Percentiles rank a stretch among this genome's conserved stretches.
Conservation (phyloP, 306 rosid species). For the Herpetospermum pedunculosum region DNA sequence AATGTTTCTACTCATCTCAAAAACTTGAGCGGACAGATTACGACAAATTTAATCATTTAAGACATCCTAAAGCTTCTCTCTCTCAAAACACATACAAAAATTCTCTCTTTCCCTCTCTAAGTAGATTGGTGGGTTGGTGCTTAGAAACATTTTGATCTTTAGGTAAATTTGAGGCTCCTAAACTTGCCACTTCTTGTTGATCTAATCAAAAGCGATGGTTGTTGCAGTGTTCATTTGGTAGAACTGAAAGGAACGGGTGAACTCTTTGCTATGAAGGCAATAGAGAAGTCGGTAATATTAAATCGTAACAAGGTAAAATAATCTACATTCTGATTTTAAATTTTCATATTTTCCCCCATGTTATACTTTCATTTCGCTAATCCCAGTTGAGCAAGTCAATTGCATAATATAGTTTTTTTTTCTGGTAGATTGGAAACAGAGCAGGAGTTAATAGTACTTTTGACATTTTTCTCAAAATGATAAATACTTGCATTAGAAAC, state of each 20-base stretch:
- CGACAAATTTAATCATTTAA: neutral
- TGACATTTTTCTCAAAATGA: neutral
- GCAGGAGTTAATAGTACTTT: neutral
- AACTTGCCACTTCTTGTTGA: neutral
- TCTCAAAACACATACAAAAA: neutral
- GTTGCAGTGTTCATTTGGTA: conserved; percentile 83
- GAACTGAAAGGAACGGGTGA: conserved; percentile 69
- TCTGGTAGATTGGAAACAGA: neutral
- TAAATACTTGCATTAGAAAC: neutral
- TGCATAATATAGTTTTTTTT: neutral
- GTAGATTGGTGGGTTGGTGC: neutral
- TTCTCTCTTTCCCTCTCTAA: neutral
- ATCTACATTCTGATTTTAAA: neutral
- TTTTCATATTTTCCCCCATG: neutral
- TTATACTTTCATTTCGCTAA: neutral
- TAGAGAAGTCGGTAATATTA: conserved; percentile 76
- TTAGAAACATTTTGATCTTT: neutral
- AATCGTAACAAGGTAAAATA: conserved; percentile 78
- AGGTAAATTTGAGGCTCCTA: neutral
- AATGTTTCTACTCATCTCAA: neutral
- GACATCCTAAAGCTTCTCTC: neutral
- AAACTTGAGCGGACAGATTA: too few relatives aligned
- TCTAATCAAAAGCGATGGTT: neutral
- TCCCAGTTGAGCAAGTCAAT: neutral
- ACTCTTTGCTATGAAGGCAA: conserved; percentile 93